Percentiles rank a stretch among this genome's conserved stretches.
phyloP scores from a whole-genome alignment of 495 filamentous ascomycete species.

The Entonaema liquescens region DNA sequence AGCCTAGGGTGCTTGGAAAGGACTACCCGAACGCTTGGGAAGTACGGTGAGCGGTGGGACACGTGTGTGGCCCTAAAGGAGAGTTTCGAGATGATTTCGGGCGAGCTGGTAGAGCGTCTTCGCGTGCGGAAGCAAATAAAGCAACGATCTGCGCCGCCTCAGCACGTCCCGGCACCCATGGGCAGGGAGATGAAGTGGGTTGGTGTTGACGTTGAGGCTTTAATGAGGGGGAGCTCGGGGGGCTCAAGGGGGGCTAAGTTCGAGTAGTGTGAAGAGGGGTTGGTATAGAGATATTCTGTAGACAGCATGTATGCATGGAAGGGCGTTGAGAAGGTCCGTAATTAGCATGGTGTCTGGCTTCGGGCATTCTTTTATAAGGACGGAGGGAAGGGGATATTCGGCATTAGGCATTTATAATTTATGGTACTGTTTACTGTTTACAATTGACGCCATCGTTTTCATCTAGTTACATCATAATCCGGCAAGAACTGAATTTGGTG shows the following conservation, averaged over 20 bases:
- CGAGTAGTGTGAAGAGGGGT: not conserved
- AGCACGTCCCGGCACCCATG: conserved; percentile 32
- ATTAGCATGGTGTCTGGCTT: not conserved
- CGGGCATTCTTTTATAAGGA: not conserved
- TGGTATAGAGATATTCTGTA: not conserved
- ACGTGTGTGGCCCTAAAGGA: conserved; percentile 52
- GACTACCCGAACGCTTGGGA: conserved; percentile 54
- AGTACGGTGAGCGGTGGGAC: conserved; percentile 62
- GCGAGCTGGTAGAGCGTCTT: conserved; percentile 47
- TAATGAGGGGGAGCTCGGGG: conserved; percentile 44
- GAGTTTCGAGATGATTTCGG: conserved; percentile 55
- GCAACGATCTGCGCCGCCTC: conserved; percentile 37
- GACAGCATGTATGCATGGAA: conserved; percentile 4
- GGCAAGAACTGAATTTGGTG: not conserved
- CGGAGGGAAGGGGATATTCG: not conserved
- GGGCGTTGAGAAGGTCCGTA: conserved; percentile 8
- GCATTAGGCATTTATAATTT: not conserved
- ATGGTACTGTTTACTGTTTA: not conserved
- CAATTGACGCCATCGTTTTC: no score
- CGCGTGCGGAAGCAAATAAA: conserved; percentile 44
- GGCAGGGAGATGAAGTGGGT: conserved; percentile 53
- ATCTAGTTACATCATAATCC: not conserved
- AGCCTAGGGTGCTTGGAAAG: conserved; percentile 56
- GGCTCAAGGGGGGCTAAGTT: conserved; percentile 23
- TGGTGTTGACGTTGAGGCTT: conserved; percentile 48